Base-by-base conservation (phyloP, 1,284 basidiomycete species). In the Lignosus rhinocerotis region DNA sequence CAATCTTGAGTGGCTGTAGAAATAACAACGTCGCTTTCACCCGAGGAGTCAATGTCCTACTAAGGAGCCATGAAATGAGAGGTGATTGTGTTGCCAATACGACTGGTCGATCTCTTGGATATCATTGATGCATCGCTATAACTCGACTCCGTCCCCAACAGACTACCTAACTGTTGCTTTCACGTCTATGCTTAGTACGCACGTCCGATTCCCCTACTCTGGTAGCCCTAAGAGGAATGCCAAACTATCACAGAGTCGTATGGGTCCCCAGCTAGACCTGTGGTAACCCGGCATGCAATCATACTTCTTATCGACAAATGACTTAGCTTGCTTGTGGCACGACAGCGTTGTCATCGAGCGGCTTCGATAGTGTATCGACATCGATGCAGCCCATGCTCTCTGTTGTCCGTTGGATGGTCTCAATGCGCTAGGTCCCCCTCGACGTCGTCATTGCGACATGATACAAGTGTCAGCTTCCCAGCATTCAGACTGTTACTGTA, bases 81-180 rank as follows among this genome's bases (percentile, higher is more conserved):
- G 38, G 19, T 64, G 56, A 59, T 61, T 43, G 44, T 38, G 46
- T 57, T 25, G 57, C 50, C 41, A 49, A 32, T 48, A 19, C 16
- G 34, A 21, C 33, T 52, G 25, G 57, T 43, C 47, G 52, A 58
- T 58, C 52, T n/a, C 52, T 36, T 39, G 43, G 47, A 54, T 44
- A 64, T 64, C 62, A 61, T 42, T 64, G 62, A 64, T 64, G 55
- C 32, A 50, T 53, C 56, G 57, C 53, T 53, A 48, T 25, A 55
- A 53, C 45, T 19, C 50, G 45, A 33, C 32, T 10, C 39, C 32
- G 56, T 58, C 57, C 51, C 42, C 53, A 59, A 41, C 48, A 49
- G 36, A 61, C 56, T 51, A 53, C 53, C 39, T 39, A 36, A 46
- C 46, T 53, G 43, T 55, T 30, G 42, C 33, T 16, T 43, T 33